Evolutionary conservation across 495 filamentous ascomycete genomes (phyloP).

Genomic region (Podospora bellae-mahoneyi): DNA sequence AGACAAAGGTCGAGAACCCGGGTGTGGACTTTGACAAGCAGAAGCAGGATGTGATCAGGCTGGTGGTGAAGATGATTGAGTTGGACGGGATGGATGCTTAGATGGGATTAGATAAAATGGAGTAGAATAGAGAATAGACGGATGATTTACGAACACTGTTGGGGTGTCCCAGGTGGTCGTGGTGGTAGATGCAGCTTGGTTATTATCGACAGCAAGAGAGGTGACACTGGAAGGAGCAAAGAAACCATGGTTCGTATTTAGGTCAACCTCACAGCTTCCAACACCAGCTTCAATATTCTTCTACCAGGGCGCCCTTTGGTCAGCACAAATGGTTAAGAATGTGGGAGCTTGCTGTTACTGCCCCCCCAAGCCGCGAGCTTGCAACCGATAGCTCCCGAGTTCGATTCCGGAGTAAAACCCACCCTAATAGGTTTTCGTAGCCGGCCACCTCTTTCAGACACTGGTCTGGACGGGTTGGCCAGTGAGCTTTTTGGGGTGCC

Average conservation of each 20-base stretch:
- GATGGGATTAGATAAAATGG: constrained; percentile 8
- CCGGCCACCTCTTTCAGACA: no score
- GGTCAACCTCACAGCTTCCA: not conserved
- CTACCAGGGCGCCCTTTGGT: not conserved
- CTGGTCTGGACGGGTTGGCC: no score
- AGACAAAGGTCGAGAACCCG: constrained; percentile 74
- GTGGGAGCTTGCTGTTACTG: not conserved
- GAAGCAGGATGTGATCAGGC: constrained; percentile 65
- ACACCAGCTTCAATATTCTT: not conserved
- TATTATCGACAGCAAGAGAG: not conserved
- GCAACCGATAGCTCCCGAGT: not conserved
- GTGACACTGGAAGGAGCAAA: not conserved
- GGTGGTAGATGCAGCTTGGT: not conserved
- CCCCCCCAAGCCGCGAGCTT: not conserved
- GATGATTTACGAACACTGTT: not conserved
- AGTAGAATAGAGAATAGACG: not conserved
- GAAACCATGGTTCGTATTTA: not conserved
- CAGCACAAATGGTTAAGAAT: not conserved
- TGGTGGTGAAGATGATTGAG: constrained; percentile 77
- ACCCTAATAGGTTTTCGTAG: no score
- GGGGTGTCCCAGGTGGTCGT: no score
- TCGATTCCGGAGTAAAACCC: not conserved
- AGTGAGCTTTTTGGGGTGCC: no score
- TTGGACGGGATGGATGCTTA: constrained; percentile 76
- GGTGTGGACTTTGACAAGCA: constrained; percentile 45